phyloP scores from a whole-genome alignment of 305 asterid genomes.

The Caryopteris hybrid region DNA sequence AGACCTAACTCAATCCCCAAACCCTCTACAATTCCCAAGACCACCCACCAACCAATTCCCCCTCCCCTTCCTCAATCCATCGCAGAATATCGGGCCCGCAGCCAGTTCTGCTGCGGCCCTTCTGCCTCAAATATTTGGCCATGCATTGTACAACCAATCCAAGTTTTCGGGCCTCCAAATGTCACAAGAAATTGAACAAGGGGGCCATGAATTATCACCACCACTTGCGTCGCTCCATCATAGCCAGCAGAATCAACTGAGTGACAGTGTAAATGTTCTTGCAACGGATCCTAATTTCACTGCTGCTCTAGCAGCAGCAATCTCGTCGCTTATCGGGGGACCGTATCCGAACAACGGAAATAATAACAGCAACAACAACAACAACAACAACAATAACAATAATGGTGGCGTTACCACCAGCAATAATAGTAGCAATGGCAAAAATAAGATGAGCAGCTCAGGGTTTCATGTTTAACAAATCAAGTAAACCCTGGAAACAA shows the following conservation, averaged over 20 bases:
- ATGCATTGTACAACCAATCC: constrained; percentile 64
- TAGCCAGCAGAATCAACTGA: constrained; percentile 37
- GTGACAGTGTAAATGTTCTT: constrained; percentile 47
- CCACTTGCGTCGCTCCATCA: constrained; percentile 21
- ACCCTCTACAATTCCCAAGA: constrained; percentile 56
- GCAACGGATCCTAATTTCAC: constrained; percentile 73
- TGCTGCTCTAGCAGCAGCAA: constrained; percentile 69
- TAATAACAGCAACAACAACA: constrained; percentile 10
- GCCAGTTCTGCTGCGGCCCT: constrained; percentile 39
- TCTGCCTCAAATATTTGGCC: constrained; percentile 58
- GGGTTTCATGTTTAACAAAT: constrained; percentile 31
- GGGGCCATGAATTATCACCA: constrained; percentile 18
- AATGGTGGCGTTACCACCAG: constrained; percentile 22
- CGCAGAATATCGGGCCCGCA: constrained; percentile 25
- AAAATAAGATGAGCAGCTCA: constrained; percentile 35
- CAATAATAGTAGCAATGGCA: constrained; percentile 39
- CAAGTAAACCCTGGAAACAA: neutral
- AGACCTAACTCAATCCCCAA: constrained; percentile 82
- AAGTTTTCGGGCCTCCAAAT: constrained; percentile 69
- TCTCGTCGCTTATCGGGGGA: constrained; percentile 51
- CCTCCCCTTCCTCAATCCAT: constrained; percentile 39
- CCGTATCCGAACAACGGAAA: constrained; percentile 28
- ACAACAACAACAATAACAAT: neutral
- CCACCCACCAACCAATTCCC: constrained; percentile 46
- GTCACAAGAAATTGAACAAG: constrained; percentile 41